Evolutionary conservation across 148 eudicot species (phyloP), one percentile per base, ranked within the genome.

Genomic region (Amaranthus palmeri): DNA sequence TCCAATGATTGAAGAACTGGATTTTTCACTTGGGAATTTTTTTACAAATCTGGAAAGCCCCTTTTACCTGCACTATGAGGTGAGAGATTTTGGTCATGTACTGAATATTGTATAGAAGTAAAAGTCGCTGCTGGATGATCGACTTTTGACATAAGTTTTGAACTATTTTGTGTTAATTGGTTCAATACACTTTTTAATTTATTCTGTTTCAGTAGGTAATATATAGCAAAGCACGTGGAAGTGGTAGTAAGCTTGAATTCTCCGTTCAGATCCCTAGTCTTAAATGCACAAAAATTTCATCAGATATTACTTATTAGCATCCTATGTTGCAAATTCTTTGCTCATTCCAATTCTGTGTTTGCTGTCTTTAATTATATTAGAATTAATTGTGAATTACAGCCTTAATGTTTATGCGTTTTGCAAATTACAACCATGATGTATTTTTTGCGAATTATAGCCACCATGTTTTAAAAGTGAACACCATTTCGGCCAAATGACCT

Each of bases 71-170:
- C 43, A 56, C 60, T 36, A 56, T 56, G 36, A 25, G 36, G 60
- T 36, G 62, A 58, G 62, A 58, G 62, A 58, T 46, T 65, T 62
- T 8, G 41, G 13, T 65, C 40, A 8, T 46, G 52, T 65, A 45
- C 53, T 65, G 52, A 65, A 25, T 46, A 14, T 36, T 14, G 41
- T 45, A 42, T 43, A n/a, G 44, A 3, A 61, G 45, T 61, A 61
- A 10, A 40, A 25, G 36, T 41, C 2, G 11, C 46, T 61, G 4
- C 40, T 9, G 66, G 48, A 62, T 12, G 17, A 12, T 42, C 50
- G 3, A 47, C 40, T 46, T 46, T 65, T 65, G 68, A 46, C 53
- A n/a, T 14, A 45, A 2, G 18, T 42, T 42, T 41, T 61, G 6
- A 6, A 1, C 7, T 63, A 18, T 14, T 44, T 65, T 12, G 17